These are phyloP conservation scores for Posidonia oceanica DNA, from an alignment of 116 monocot genomes.

Conservation along the genomic window DNA sequence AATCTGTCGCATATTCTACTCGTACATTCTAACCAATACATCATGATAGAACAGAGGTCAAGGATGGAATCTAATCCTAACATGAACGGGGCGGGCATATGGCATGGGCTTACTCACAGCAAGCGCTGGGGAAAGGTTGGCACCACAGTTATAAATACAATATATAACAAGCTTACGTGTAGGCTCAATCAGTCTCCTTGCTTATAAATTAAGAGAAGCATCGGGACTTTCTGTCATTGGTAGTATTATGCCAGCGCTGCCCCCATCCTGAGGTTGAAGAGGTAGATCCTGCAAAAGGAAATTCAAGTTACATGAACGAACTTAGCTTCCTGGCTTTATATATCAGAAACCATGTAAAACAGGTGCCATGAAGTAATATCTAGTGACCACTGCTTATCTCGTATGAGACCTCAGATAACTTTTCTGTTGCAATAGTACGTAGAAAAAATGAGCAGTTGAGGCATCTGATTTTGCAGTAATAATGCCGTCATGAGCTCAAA, in stretches of 20 bases:
- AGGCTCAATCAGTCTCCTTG: no score
- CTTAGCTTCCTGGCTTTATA: no score
- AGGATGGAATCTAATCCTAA: not conserved
- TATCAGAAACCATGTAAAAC: no score
- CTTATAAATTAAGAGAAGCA: slow-evolving; percentile 3
- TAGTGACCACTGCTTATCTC: no score
- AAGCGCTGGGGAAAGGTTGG: not conserved
- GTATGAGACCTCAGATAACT: no score
- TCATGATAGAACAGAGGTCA: no score
- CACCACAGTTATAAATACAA: not conserved
- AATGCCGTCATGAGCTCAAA: no score
- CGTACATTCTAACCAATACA: no score
- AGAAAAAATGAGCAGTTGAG: not conserved
- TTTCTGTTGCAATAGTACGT: not conserved
- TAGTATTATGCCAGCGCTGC: slow-evolving; percentile 11
- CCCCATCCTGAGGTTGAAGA: slow-evolving; percentile 16
- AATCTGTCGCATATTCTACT: not conserved
- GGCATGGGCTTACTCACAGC: not conserved
- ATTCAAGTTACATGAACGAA: no score
- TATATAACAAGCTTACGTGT: not conserved
- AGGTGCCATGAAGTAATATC: no score
- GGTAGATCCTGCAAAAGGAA: slow-evolving; percentile 12
- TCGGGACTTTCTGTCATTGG: slow-evolving; percentile 10
- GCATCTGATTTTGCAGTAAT: not conserved
- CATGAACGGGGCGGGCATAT: not conserved